These are phyloP conservation scores for Rhizophora apiculata DNA, from an alignment of 345 rosid species.

Conservation along the genomic window DNA sequence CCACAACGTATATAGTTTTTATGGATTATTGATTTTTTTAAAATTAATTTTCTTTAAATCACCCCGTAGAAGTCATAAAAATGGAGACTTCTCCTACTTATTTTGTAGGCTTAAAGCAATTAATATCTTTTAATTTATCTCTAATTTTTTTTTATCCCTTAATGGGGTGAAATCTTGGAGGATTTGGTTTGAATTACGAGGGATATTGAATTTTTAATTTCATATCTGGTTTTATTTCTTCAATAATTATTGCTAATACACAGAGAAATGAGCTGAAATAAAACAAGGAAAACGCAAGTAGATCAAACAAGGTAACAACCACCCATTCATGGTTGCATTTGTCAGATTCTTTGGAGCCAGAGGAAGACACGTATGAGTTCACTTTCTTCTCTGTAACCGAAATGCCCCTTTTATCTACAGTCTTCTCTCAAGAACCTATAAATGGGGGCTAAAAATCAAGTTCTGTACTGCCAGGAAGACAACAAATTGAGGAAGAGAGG, in stretches of 20 bases:
- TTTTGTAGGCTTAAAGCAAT: neutral
- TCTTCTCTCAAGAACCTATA: conserved; percentile 11
- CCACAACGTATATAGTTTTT: too few relatives aligned
- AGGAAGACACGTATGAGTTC: conserved; percentile 20
- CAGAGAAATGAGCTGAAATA: neutral
- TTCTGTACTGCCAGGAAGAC: neutral
- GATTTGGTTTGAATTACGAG: conserved; percentile 14
- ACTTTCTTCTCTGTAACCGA: conserved; percentile 15
- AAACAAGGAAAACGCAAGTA: neutral
- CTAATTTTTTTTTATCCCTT: neutral
- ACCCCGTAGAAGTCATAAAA: too few relatives aligned
- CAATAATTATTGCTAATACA: conserved; percentile 9
- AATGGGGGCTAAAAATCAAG: conserved; percentile 15
- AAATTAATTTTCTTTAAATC: too few relatives aligned
- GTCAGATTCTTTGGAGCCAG: conserved; percentile 8
- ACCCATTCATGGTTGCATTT: conserved; percentile 12
- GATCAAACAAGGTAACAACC: neutral
- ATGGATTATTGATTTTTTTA: too few relatives aligned
- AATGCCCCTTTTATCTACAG: neutral
- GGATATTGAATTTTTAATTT: conserved; percentile 13
- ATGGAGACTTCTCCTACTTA: too few relatives aligned
- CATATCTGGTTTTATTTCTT: conserved; percentile 8
- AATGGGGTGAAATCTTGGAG: conserved; percentile 13
- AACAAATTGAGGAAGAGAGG: conserved; percentile 10
- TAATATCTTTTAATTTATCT: conserved; percentile 1